Percentiles rank a stretch among this genome's conserved stretches.
These are phyloP conservation scores for Suillus alpinus DNA, from an alignment of 768 basidiomycete genomes.

Conservation along the genomic window DNA sequence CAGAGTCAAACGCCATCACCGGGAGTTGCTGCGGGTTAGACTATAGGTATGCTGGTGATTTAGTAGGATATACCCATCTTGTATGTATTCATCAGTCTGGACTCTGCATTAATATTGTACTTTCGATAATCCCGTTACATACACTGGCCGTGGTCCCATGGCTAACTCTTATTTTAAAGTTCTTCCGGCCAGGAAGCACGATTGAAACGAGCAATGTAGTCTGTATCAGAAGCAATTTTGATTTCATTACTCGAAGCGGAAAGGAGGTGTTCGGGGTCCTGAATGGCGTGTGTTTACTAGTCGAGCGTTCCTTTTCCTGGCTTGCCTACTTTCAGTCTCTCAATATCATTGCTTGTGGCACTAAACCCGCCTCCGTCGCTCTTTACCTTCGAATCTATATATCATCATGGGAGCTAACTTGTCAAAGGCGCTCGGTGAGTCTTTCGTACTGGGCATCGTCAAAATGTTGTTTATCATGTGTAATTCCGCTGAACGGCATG, in stretches of 20 bases:
- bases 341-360: conserved; percentile 30
- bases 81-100: neutral
- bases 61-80: neutral
- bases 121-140: neutral
- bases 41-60: neutral
- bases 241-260: neutral
- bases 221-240: neutral
- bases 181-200: neutral
- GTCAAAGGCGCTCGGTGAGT: conserved; percentile 76
- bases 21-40: conserved; percentile 11
- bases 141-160: neutral
- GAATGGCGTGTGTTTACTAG: conserved; percentile 10
- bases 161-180: neutral
- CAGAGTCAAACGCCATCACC: conserved; percentile 45
- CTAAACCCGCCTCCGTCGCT: conserved; percentile 49
- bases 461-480: neutral
- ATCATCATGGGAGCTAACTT: conserved; percentile 79
- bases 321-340: conserved; percentile 16
- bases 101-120: neutral
- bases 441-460: neutral
- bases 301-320: neutral
- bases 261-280: conserved; percentile 29
- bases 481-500: conserved; percentile 7
- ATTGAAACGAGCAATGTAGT: neutral
- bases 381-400: conserved; percentile 47